Evolutionary conservation across 163 green algal species (phyloP), one percentile per base, ranked within the genome.

Genomic region (Scenedesmus sp.): DNA sequence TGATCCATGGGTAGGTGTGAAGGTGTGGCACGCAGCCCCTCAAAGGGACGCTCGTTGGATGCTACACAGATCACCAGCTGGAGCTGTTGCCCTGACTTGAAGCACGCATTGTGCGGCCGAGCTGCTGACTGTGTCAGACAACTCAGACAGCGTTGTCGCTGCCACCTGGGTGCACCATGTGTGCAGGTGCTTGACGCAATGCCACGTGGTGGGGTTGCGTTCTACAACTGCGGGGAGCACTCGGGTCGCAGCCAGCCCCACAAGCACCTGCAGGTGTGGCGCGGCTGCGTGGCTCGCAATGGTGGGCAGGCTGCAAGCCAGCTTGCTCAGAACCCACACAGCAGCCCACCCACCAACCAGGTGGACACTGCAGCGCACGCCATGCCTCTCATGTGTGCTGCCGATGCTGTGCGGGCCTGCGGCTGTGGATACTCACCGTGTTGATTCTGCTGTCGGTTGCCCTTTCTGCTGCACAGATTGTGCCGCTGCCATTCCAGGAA

Each of bases 231-330:
- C 87, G 97, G 97, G 10, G 86, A 93, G 18, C 59, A 94, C 35
- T 97, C 95, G 2, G 97, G 97, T 0, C 95, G 96, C 61, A 98
- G 94, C 91, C 97, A 99, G 93, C 97, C 97, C 2, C 97, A 99
- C 93, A 98, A 99, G 87, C 97, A 99, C 87, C 20, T 98, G 70
- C 97, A 99, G 94, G 93, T 97, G 30, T 40, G 6, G 1, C 20
- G 26, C 30, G 22, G 22, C 20, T 35, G 59, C 9, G 22, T 61
- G 1, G 22, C 13, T 16, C 22, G 51, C 51, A 61, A 13, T 26
- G 51, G 20, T 4, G 13, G 53, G 53, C 53, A 26, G 53, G 15
- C 13, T 65, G 53, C 53, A 65, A 12, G 22, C 13, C 53, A 65
- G 15, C 56, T 70, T 70, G 22, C 22, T 33, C 56, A 70, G 20